A percentile compares a stretch with the other conserved stretches of the same genome.
Conservation (phyloP, 192 early-diverging fungal genomes). For the Coemansia pectinata region DNA sequence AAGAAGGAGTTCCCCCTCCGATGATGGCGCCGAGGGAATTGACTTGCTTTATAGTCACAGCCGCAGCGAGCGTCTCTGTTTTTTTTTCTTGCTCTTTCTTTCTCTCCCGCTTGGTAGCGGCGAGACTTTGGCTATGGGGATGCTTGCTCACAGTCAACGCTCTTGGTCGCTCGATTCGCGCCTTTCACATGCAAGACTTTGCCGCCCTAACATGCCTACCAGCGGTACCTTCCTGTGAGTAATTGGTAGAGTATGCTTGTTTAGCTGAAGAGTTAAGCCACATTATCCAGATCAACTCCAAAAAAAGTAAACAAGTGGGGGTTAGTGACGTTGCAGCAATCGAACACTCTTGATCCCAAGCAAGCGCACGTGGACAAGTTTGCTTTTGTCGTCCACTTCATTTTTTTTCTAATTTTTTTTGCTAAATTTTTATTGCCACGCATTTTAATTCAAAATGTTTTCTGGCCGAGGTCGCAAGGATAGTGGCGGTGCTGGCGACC, state of each 20-base stretch:
- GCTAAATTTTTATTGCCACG: not conserved
- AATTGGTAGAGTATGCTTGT: not conserved
- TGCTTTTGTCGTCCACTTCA: not conserved
- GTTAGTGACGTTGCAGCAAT: not conserved
- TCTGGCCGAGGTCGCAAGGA: conserved; percentile 7
- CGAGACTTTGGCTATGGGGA: not conserved
- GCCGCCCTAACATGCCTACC: not conserved
- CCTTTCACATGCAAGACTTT: conserved; percentile 6
- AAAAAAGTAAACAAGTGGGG: not conserved
- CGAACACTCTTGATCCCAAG: not conserved
- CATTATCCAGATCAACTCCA: not conserved
- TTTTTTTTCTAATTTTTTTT: not conserved
- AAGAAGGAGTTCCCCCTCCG: not conserved
- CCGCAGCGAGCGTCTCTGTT: not conserved
- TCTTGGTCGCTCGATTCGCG: not conserved
- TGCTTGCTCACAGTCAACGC: not conserved
- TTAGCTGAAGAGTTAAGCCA: not conserved
- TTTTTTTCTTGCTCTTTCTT: not conserved
- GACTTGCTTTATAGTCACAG: not conserved
- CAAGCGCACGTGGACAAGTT: not conserved
- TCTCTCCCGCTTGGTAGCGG: not conserved
- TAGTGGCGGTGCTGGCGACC: conserved; percentile 7
- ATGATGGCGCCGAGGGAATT: not conserved
- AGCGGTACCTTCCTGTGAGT: not conserved
- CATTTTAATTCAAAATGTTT: conserved; percentile 9